Evolutionary conservation across 768 basidiomycete genomes (phyloP).

Genomic region (Lactifluus piperatus): DNA sequence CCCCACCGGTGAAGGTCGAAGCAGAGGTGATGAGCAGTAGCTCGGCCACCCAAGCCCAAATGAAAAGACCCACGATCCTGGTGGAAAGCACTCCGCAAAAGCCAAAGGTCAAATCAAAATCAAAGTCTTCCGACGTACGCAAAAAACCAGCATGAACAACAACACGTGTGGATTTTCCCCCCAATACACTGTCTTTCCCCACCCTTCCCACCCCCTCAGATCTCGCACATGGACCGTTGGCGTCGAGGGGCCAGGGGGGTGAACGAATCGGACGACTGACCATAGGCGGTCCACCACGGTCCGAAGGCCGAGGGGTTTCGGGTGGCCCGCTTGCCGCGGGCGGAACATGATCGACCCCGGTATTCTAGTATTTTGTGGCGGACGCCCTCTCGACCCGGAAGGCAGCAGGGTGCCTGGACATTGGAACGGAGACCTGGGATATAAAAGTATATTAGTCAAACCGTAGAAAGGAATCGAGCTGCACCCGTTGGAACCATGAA

Average conservation of each 20-base stretch:
- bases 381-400: neutral
- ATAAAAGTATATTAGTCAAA: neutral
- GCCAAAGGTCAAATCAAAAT: conserved; percentile 9
- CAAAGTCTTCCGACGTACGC: neutral
- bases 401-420: neutral
- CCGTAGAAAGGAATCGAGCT: neutral
- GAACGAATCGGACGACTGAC: no score
- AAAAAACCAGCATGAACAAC: neutral
- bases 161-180: no score
- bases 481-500: neutral
- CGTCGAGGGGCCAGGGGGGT: no score
- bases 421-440: neutral
- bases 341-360: conserved; percentile 1
- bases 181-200: no score
- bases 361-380: neutral
- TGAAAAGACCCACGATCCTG: conserved; percentile 19
- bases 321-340: neutral
- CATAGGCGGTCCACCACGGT: no score
- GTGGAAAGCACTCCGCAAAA: conserved; percentile 25
- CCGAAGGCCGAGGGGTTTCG: conserved; percentile 7
- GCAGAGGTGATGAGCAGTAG: neutral
- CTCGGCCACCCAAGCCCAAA: conserved; percentile 15
- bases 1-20: conserved; percentile 20
- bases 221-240: neutral
- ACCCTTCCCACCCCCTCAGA: no score